phyloP scores from a whole-genome alignment of 768 basidiomycete species.

The Coprinopsis marcescibilis region DNA sequence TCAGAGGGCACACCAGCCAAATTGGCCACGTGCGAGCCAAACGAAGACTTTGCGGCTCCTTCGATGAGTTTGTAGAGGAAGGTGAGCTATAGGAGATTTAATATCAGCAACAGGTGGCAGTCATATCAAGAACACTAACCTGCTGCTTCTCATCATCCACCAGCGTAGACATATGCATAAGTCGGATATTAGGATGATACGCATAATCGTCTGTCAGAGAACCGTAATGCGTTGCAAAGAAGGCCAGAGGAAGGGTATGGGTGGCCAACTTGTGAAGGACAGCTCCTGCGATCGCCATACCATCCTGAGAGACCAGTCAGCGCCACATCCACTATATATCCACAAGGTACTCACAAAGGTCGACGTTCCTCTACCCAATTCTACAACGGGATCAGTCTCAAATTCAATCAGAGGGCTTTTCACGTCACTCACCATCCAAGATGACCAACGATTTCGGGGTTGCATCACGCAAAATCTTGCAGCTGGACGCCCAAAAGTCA shows the following conservation, averaged over 20 bases:
- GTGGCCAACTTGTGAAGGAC: slow-evolving; percentile 94
- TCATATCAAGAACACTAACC: slow-evolving; percentile 33
- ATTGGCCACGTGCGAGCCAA: slow-evolving; percentile 92
- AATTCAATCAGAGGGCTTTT: slow-evolving; percentile 5
- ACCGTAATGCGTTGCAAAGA: slow-evolving; percentile 98
- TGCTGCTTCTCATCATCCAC: slow-evolving; percentile 90
- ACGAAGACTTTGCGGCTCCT: slow-evolving; percentile 82
- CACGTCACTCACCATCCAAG: slow-evolving; percentile 68
- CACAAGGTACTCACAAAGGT: slow-evolving; percentile 58
- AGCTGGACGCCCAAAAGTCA: slow-evolving; percentile 37
- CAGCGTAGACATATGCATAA: slow-evolving; percentile 93
- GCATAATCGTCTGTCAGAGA: slow-evolving; percentile 91
- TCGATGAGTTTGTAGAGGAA: slow-evolving; percentile 94
- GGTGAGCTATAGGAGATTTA: slow-evolving; percentile 63
- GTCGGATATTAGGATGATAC: slow-evolving; percentile 87
- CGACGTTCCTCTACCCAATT: slow-evolving; percentile 92
- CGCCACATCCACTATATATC: background rate
- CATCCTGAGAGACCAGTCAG: slow-evolving; percentile 52
- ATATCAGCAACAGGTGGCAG: slow-evolving; percentile 7
- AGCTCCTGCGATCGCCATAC: slow-evolving; percentile 97
- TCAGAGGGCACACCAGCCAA: slow-evolving; percentile 85
- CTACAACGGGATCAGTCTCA: slow-evolving; percentile 32
- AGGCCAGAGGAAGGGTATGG: slow-evolving; percentile 83
- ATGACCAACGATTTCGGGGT: slow-evolving; percentile 94
- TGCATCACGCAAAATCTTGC: slow-evolving; percentile 89